Evolutionary conservation across 2,329 filamentous ascomycete genomes (phyloP).

Genomic region (Podosphaera fusca): DNA sequence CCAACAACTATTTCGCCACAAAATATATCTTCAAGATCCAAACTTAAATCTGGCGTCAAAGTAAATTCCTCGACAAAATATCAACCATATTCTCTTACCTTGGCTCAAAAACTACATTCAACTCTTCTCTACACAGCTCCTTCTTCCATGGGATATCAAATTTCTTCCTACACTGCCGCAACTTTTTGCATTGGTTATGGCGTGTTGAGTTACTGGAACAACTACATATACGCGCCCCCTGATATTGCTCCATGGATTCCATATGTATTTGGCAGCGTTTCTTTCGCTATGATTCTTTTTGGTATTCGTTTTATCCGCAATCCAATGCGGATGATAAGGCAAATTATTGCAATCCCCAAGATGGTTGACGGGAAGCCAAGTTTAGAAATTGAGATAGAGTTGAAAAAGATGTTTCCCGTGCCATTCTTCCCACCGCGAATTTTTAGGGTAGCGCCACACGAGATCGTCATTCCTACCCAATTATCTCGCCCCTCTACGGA

Average conservation of each 20-base stretch:
- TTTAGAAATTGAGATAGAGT: conserved; percentile 28
- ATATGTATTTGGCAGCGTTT: conserved; percentile 31
- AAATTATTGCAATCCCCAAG: conserved; percentile 13
- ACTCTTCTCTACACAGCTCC: conserved; percentile 41
- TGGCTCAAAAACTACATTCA: conserved; percentile 30
- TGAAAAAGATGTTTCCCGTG: conserved; percentile 13
- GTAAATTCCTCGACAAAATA: conserved; percentile 6
- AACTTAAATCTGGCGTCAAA: background rate
- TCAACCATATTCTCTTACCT: conserved; percentile 26
- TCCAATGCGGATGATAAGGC: conserved; percentile 31
- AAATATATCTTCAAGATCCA: background rate
- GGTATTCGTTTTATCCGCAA: conserved; percentile 36
- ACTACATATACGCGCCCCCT: conserved; percentile 25
- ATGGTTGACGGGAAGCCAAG: conserved; percentile 5
- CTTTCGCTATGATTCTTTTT: conserved; percentile 33
- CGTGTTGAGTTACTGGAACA: conserved; percentile 25
- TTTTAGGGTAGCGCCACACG: conserved; percentile 8
- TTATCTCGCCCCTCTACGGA: conserved; percentile 3
- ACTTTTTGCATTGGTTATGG: conserved; percentile 29
- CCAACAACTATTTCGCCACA: background rate
- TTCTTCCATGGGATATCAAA: conserved; percentile 37
- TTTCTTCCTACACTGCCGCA: conserved; percentile 33
- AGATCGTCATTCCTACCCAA: conserved; percentile 9
- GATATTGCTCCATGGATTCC: conserved; percentile 33
- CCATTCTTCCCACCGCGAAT: conserved; percentile 12